A percentile compares a stretch with the other conserved stretches of the same genome.
Conservation (phyloP, 139 green algal species). For the Picochlorum costavermella region DNA sequence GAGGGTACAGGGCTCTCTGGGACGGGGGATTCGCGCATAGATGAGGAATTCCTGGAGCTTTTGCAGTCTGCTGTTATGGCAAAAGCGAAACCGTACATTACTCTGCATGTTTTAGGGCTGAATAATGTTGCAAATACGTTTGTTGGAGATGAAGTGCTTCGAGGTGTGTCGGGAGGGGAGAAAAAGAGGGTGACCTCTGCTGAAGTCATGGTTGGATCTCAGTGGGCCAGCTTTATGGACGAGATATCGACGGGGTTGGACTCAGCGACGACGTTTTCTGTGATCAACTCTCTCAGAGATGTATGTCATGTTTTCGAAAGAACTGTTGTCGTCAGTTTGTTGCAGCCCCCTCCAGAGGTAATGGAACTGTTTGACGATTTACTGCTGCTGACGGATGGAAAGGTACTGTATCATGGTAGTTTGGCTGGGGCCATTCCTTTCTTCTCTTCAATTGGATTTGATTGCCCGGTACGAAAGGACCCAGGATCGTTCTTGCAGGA, state of each 20-base stretch:
- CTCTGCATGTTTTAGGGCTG: slow-evolving; percentile 21
- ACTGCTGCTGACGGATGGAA: slow-evolving; percentile 52
- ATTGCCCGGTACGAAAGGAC: slow-evolving; percentile 62
- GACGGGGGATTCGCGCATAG: neutral
- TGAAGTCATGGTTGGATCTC: slow-evolving; percentile 52
- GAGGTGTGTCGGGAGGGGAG: slow-evolving; percentile 58
- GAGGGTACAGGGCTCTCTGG: neutral
- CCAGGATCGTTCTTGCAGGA: slow-evolving; percentile 59
- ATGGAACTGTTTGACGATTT: slow-evolving; percentile 62
- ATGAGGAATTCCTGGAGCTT: slow-evolving; percentile 16
- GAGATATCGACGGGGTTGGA: slow-evolving; percentile 54
- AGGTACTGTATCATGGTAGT: slow-evolving; percentile 59
- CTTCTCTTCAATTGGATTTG: slow-evolving; percentile 54
- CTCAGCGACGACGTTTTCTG: slow-evolving; percentile 61
- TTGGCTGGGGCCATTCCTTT: slow-evolving; percentile 43
- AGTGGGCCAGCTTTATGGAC: slow-evolving; percentile 23
- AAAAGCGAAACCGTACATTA: slow-evolving; percentile 8
- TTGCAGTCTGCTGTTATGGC: slow-evolving; percentile 21
- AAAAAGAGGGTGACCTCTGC: slow-evolving; percentile 56
- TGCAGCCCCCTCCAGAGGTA: slow-evolving; percentile 77
- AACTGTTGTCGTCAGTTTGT: slow-evolving; percentile 60
- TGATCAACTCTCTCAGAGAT: slow-evolving; percentile 35
- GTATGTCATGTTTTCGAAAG: slow-evolving; percentile 24
- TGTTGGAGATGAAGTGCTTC: slow-evolving; percentile 28
- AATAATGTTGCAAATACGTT: slow-evolving; percentile 17